Percentiles rank a stretch among this genome's conserved stretches.
phyloP scores from a whole-genome alignment of 257 asterid genomes.

The Salvia splendens region DNA sequence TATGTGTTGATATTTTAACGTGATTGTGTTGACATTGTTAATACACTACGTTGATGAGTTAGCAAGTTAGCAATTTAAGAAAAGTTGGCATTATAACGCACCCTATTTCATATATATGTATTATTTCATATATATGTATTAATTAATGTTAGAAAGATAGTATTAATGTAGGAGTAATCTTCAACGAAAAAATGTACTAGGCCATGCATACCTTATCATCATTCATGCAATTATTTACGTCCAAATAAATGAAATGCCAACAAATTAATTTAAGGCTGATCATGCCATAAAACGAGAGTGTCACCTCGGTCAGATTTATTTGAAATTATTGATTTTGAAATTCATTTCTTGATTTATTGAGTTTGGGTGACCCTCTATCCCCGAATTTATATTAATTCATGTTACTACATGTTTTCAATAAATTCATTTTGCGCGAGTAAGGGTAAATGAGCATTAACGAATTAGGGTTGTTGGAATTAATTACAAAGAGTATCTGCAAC shows the following conservation, averaged over 20 bases:
- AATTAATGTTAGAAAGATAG: conserved; percentile 37
- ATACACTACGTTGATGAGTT: too few relatives aligned
- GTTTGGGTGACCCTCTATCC: background rate
- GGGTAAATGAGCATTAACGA: conserved; percentile 7
- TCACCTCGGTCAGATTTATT: background rate
- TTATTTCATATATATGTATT: conserved; percentile 33
- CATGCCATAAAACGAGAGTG: conserved; percentile 7
- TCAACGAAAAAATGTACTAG: conserved; percentile 25
- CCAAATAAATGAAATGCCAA: conserved; percentile 12
- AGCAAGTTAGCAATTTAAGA: too few relatives aligned
- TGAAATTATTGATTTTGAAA: background rate
- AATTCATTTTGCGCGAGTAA: background rate
- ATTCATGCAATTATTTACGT: conserved; percentile 5
- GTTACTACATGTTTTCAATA: background rate
- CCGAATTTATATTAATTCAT: background rate
- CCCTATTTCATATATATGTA: too few relatives aligned
- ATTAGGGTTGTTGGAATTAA: too few relatives aligned
- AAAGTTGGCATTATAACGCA: too few relatives aligned
- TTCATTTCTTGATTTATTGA: background rate
- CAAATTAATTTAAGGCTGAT: conserved; percentile 25
- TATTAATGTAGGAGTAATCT: conserved; percentile 34
- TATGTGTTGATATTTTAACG: too few relatives aligned
- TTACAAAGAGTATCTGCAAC: too few relatives aligned
- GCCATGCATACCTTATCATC: background rate
- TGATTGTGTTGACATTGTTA: too few relatives aligned